These are phyloP conservation scores for Apiospora hydei DNA, from an alignment of 2,329 filamentous ascomycete species.

Conservation along the genomic window DNA sequence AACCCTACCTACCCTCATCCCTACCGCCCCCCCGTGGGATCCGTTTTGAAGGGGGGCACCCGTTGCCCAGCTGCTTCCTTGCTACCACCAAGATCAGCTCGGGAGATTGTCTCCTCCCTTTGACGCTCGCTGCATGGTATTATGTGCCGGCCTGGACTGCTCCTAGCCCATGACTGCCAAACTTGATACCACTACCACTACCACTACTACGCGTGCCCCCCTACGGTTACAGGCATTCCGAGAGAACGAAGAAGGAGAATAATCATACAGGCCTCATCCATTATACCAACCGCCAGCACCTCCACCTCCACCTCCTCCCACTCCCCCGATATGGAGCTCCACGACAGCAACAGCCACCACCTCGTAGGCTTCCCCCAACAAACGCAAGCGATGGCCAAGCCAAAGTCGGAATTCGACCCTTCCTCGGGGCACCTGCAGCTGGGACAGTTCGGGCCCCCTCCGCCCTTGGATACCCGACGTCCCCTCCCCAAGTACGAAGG, in stretches of 20 bases:
- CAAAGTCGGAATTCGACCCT: constrained; percentile 12
- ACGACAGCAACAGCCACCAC: neutral
- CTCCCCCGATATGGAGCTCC: constrained; percentile 2
- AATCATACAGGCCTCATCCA: neutral
- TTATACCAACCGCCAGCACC: no score
- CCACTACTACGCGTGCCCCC: neutral
- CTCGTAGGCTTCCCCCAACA: constrained; percentile 7
- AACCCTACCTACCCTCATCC: neutral
- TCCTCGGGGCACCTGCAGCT: neutral
- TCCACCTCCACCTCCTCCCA: neutral
- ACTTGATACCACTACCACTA: neutral
- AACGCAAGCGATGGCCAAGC: neutral
- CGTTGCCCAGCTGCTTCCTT: neutral
- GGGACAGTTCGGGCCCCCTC: neutral
- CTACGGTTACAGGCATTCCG: neutral
- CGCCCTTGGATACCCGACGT: constrained; percentile 13
- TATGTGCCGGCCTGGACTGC: neutral
- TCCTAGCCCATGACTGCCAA: neutral
- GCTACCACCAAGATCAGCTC: neutral
- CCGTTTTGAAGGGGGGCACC: neutral
- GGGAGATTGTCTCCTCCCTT: neutral
- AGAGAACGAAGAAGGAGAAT: neutral
- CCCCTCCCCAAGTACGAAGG: constrained; percentile 23
- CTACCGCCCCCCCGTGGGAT: neutral
- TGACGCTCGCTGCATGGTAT: no score